Conservation (phyloP, 768 basidiomycete genomes). For the Psilocybe azurescens region DNA sequence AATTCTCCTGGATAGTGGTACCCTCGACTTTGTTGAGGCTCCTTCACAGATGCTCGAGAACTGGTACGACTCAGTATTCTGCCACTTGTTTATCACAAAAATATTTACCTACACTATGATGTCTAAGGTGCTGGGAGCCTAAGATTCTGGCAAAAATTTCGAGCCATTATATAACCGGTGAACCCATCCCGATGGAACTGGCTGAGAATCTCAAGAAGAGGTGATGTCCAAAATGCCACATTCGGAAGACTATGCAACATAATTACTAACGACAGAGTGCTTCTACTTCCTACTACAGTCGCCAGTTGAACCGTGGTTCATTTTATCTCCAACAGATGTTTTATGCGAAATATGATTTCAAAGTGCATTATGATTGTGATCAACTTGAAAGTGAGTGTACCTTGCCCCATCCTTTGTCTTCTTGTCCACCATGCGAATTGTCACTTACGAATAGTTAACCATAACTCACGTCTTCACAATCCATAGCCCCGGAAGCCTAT, state of each 20-base stretch:
- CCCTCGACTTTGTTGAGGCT: slow-evolving; percentile 86
- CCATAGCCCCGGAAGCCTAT: slow-evolving; percentile 60
- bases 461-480: neutral
- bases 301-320: slow-evolving; percentile 82
- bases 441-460: too few species aligned
- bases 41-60: slow-evolving; percentile 94
- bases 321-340: slow-evolving; percentile 85
- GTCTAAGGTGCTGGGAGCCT: slow-evolving; percentile 75
- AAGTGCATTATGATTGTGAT: slow-evolving; percentile 70
- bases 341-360: slow-evolving; percentile 80
- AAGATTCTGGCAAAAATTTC: slow-evolving; percentile 79
- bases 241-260: too few species aligned
- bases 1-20: slow-evolving; percentile 45
- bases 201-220: slow-evolving; percentile 84
- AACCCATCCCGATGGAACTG: slow-evolving; percentile 70
- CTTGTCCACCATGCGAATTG: too few species aligned
- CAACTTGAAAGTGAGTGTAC: slow-evolving; percentile 27
- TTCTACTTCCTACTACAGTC: slow-evolving; percentile 37
- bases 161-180: slow-evolving; percentile 78
- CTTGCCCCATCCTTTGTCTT: too few species aligned
- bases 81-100: too few species aligned
- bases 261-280: too few species aligned
- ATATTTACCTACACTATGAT: too few species aligned
- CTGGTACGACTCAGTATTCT: slow-evolving; percentile 39
- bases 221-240: slow-evolving; percentile 34